Base-by-base conservation (phyloP, 495 filamentous ascomycete genomes). In the Aspergillus avenaceus region DNA sequence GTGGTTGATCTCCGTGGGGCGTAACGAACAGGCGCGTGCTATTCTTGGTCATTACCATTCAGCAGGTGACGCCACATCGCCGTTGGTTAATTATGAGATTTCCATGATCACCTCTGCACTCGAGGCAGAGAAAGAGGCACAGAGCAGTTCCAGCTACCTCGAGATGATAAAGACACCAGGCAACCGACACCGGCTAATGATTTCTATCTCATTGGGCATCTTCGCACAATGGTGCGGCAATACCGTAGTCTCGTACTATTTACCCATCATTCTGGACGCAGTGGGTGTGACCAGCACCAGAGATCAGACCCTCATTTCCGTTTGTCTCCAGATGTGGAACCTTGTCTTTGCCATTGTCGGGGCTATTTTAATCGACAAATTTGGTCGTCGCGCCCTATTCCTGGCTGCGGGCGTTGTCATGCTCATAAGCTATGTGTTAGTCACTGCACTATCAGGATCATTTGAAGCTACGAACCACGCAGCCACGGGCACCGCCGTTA, bases 201-300 rank as follows among this genome's bases (percentile, higher is more conserved):
- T 87, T n/a, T 74, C 80, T 28, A 59, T 84, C 14, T 78, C 76
- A 4, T 66, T 85, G n/a, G 83, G 83, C 51, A 77, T 85, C 60
- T 88, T 86, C 18, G 78, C 78, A 5, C 84, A 87, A 67, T 87
- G 81, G 80, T 77, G 73, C 41, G 84, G 84, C 29, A 87, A 84
- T 54, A 81, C 77, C 46, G 76, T 87, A 19, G 77, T 86, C 54
- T 83, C 78, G 32, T 84, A 85, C 69, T 85, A 84, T 50, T 60
- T 80, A 21, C 62, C 60, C 45, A 57, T 67, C 36, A 72, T 85
- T 37, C 76, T 84, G 55, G 64, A 75, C 25, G 71, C 67, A 5
- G 77, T 82, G 44, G 83, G 83, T 31, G 60, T 84, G 34, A 73
- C 50, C 1, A 55, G 72, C 38, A 56, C 69, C 5, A 71, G 66